These are phyloP conservation scores for Asterochloris erici DNA, from an alignment of 139 green algal species.

Conservation along the genomic window DNA sequence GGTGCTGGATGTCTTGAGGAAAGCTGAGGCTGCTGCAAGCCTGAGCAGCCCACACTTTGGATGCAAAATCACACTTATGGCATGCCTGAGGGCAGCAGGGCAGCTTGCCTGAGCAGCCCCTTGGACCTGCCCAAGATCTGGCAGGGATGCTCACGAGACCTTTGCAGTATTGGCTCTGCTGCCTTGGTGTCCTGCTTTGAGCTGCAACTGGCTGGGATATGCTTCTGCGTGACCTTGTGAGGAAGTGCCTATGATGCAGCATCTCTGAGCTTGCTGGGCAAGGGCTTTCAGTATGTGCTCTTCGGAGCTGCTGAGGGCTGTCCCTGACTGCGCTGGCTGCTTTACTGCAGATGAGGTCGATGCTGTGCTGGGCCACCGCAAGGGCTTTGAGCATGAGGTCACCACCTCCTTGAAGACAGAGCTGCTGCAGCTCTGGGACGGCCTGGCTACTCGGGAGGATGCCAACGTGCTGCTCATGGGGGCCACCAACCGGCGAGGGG, in stretches of 20 bases:
- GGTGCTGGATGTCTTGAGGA: not conserved
- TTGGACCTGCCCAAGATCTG: no score
- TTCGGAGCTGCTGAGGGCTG: not conserved
- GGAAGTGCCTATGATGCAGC: not conserved
- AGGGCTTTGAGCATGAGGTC: slow-evolving; percentile 84
- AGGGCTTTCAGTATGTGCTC: not conserved
- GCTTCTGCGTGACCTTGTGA: not conserved
- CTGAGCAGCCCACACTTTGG: no score
- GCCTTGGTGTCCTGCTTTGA: not conserved
- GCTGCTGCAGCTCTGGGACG: slow-evolving; percentile 98
- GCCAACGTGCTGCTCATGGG: slow-evolving; percentile 80
- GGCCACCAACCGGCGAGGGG: slow-evolving; percentile 81
- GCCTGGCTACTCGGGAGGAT: slow-evolving; percentile 65
- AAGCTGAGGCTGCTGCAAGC: not conserved
- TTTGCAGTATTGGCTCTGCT: no score
- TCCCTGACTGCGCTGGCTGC: not conserved
- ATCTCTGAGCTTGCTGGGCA: not conserved
- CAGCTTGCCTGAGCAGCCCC: no score
- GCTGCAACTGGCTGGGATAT: not conserved
- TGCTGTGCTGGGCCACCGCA: slow-evolving; percentile 80
- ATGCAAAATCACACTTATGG: no score
- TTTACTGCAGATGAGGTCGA: slow-evolving; percentile 85
- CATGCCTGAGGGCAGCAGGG: no score
- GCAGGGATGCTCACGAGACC: no score
- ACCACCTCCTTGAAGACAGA: slow-evolving; percentile 87